Evolutionary conservation across 2,329 filamentous ascomycete species (phyloP).

Genomic region (Ophiocordyceps australis): DNA sequence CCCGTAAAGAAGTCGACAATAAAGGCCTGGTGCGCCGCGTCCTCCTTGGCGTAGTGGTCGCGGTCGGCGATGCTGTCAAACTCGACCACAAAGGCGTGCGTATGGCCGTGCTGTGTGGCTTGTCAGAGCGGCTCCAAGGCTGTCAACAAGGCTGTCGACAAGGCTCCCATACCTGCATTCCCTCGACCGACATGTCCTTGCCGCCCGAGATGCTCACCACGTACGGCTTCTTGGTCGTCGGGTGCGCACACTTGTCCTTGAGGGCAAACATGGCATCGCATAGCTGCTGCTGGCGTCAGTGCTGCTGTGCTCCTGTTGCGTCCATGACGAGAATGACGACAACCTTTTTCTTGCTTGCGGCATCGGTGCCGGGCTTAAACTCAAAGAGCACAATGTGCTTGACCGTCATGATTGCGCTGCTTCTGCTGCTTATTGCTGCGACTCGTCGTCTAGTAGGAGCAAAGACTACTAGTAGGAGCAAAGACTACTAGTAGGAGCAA

Average conservation of each 20-base stretch:
- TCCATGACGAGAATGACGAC: too few species aligned
- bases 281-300: background rate
- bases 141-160: background rate
- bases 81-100: constrained; percentile 51
- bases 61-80: constrained; percentile 46
- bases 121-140: background rate
- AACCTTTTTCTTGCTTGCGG: too few species aligned
- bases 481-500: too few species aligned
- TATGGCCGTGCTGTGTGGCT: constrained; percentile 35
- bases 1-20: constrained; percentile 23
- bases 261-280: constrained; percentile 24
- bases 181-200: constrained; percentile 42
- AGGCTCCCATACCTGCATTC: constrained; percentile 28
- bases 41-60: constrained; percentile 47
- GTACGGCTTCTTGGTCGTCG: constrained; percentile 38
- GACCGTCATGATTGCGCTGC: constrained; percentile 12
- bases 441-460: background rate
- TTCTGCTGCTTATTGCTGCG: background rate
- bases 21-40: constrained; percentile 45
- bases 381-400: constrained; percentile 53
- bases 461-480: background rate
- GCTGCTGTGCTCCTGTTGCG: background rate
- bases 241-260: constrained; percentile 41
- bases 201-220: constrained; percentile 40
- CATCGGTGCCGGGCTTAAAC: constrained; percentile 33